Conservation (phyloP, 108 stramenopile genomes). For the Hondaea fermentalgiana region DNA sequence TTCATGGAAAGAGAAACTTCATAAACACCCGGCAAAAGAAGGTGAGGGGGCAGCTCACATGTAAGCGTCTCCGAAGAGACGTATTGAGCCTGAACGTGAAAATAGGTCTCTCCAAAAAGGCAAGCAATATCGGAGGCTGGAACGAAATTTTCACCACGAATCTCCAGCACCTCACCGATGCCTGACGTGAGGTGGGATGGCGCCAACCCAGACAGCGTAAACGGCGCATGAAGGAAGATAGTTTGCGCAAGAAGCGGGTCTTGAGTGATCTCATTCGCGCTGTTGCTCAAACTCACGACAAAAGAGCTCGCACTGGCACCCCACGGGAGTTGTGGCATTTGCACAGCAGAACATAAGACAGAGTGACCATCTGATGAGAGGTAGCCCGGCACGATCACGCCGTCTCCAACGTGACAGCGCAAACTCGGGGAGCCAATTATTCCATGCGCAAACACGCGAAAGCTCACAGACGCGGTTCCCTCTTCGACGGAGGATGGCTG, state of each 20-base stretch:
- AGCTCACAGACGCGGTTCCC: neutral
- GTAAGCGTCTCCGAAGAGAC: too few relatives aligned
- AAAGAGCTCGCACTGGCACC: neutral
- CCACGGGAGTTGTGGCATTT: neutral
- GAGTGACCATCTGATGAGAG: neutral
- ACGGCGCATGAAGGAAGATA: neutral
- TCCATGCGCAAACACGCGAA: neutral
- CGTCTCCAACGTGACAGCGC: neutral
- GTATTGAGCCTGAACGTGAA: too few relatives aligned
- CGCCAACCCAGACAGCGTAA: neutral
- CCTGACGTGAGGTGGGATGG: neutral
- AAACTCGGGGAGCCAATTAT: neutral
- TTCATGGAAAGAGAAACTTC: too few relatives aligned
- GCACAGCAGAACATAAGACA: neutral
- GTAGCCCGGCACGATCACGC: neutral
- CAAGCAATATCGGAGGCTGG: too few relatives aligned
- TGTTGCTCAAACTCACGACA: neutral
- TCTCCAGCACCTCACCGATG: too few relatives aligned
- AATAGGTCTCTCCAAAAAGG: too few relatives aligned
- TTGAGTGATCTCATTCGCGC: neutral
- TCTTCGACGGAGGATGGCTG: neutral
- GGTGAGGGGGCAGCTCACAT: too few relatives aligned
- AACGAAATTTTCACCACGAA: too few relatives aligned
- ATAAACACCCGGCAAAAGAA: too few relatives aligned
- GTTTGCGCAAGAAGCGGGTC: neutral